These are phyloP conservation scores for Thraustochytrium striatum DNA, from an alignment of 352 stramenopile genomes.

Conservation along the genomic window DNA sequence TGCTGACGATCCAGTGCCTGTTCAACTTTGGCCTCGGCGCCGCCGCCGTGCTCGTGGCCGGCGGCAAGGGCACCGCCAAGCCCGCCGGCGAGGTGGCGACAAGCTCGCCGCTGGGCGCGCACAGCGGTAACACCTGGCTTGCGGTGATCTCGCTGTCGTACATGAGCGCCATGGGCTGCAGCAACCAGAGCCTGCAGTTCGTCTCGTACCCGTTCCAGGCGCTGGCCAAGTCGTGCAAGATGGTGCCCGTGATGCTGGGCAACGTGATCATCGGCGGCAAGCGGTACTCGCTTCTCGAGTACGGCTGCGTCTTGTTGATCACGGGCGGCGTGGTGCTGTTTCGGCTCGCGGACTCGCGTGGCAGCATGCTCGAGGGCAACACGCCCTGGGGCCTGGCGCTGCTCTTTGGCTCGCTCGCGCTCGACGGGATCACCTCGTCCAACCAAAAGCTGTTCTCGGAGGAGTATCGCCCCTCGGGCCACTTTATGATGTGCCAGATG, in stretches of 20 bases:
- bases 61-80: not conserved
- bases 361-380: conserved; percentile 64
- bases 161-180: conserved; percentile 79
- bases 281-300: conserved; percentile 78
- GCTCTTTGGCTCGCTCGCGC: conserved; percentile 82
- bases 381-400: conserved; percentile 75
- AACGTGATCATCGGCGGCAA: conserved; percentile 78
- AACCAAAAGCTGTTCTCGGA: conserved; percentile 83
- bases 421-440: conserved; percentile 80
- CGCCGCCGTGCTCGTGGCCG: conserved; percentile 17
- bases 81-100: conserved; percentile 1
- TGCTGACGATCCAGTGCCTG: conserved; percentile 82
- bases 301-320: conserved; percentile 81
- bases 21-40: conserved; percentile 77
- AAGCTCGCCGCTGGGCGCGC: conserved; percentile 15
- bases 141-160: conserved; percentile 57
- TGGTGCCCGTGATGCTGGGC: conserved; percentile 93
- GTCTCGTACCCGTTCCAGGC: conserved; percentile 94
- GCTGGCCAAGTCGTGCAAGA: conserved; percentile 98
- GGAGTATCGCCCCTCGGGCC: conserved; percentile 62
- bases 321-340: conserved; percentile 72
- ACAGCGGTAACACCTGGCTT: conserved; percentile 27
- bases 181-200: conserved; percentile 82
- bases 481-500: conserved; percentile 68
- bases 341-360: conserved; percentile 61